A percentile compares a stretch with the other conserved stretches of the same genome.
phyloP scores from a whole-genome alignment of 352 stramenopile species.

The Pythium oligandrum region DNA sequence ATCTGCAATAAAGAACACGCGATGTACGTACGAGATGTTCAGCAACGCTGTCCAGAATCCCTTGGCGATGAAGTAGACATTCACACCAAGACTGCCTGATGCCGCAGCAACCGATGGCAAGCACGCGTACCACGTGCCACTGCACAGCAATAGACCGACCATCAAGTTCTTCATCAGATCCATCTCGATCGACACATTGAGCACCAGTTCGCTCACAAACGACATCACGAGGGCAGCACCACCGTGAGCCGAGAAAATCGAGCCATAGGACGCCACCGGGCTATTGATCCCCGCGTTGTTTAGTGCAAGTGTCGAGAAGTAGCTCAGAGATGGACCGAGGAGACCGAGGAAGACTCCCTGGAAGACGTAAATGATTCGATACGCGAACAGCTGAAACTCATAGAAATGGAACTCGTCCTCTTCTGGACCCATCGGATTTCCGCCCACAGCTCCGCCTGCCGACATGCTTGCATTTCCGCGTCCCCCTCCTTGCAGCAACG shows the following conservation, averaged over 20 bases:
- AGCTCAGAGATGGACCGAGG: slow-evolving; percentile 55
- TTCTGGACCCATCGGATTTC: slow-evolving; percentile 5
- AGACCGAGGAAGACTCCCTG: slow-evolving; percentile 65
- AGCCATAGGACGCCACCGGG: slow-evolving; percentile 59
- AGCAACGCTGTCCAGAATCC: slow-evolving; percentile 68
- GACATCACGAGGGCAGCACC: slow-evolving; percentile 67
- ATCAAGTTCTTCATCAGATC: slow-evolving; percentile 71
- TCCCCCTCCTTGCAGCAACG: slow-evolving; percentile 17
- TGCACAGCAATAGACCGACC: slow-evolving; percentile 47
- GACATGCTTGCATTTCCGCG: slow-evolving; percentile 5
- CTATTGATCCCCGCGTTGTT: slow-evolving; percentile 31
- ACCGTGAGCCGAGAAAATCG: slow-evolving; percentile 71
- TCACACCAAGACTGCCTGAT: slow-evolving; percentile 56
- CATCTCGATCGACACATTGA: slow-evolving; percentile 61
- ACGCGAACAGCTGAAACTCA: slow-evolving; percentile 57
- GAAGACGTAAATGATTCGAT: slow-evolving; percentile 61
- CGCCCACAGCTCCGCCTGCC: too few relatives aligned
- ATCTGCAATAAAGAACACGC: not conserved
- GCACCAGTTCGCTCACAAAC: slow-evolving; percentile 76
- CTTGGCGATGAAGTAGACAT: slow-evolving; percentile 72
- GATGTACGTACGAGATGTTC: slow-evolving; percentile 60
- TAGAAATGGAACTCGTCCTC: slow-evolving; percentile 32
- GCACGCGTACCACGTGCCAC: slow-evolving; percentile 62
- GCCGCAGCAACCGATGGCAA: slow-evolving; percentile 50
- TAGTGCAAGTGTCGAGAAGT: slow-evolving; percentile 50